Percentiles rank a stretch among this genome's conserved stretches.
phyloP scores from a whole-genome alignment of 192 early-diverging fungal genomes.

The Dimargaris verticillata region DNA sequence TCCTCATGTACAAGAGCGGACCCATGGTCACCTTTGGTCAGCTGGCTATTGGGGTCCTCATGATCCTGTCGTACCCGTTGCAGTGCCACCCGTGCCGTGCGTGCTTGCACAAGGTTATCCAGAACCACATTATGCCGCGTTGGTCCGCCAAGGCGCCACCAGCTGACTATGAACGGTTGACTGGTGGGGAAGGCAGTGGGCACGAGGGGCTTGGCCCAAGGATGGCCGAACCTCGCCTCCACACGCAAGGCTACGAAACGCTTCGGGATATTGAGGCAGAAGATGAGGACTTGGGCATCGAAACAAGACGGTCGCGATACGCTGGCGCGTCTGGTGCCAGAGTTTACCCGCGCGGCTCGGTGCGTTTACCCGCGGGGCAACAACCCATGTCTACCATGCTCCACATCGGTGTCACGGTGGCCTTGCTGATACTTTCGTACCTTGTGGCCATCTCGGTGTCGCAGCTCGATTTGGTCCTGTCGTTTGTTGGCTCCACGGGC shows the following conservation, averaged over 20 bases:
- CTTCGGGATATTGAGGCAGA: slow-evolving; percentile 12
- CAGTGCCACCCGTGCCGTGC: slow-evolving; percentile 85
- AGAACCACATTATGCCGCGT: slow-evolving; percentile 19
- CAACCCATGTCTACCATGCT: slow-evolving; percentile 31
- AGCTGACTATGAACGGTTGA: not conserved
- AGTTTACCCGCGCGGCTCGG: not conserved
- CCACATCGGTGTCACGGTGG: slow-evolving; percentile 44
- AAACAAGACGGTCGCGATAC: not conserved
- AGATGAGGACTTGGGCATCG: not conserved
- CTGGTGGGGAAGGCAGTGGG: not conserved
- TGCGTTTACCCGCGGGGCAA: not conserved
- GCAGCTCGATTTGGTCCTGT: slow-evolving; percentile 66
- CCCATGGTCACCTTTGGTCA: slow-evolving; percentile 68
- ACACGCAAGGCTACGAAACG: slow-evolving; percentile 15
- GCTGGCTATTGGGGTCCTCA: slow-evolving; percentile 71
- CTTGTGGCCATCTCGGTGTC: slow-evolving; percentile 57
- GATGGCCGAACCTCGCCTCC: not conserved
- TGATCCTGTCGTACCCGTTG: slow-evolving; percentile 81
- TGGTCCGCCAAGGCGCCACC: slow-evolving; percentile 4
- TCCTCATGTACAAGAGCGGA: slow-evolving; percentile 33
- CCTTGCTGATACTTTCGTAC: slow-evolving; percentile 52
- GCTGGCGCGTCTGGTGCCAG: not conserved
- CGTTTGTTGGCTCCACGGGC: slow-evolving; percentile 92
- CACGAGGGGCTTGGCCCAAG: not conserved
- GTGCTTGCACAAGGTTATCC: slow-evolving; percentile 73